Conservation (phyloP, 208 protist genomes). For the Trypanosoma conorhini region DNA sequence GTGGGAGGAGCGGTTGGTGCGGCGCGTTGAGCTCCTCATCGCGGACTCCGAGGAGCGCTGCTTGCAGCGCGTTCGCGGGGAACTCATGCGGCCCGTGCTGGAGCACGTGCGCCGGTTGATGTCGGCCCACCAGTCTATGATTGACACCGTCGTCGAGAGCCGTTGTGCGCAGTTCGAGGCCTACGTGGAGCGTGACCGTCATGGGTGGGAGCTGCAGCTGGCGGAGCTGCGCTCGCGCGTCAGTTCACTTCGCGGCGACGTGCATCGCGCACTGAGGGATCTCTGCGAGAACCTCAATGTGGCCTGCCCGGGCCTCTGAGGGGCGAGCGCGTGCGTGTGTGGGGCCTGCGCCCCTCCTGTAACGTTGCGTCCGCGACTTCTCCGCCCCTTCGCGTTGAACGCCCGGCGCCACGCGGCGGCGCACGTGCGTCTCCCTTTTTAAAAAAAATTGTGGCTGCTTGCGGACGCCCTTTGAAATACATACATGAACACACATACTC, state of each 20-base stretch:
- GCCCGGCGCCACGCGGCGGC: too few species aligned
- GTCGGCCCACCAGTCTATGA: conserved; percentile 66
- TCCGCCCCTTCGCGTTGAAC: not conserved
- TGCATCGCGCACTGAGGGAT: conserved; percentile 66
- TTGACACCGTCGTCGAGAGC: conserved; percentile 63
- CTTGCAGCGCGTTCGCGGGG: conserved; percentile 28
- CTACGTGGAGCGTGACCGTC: conserved; percentile 28
- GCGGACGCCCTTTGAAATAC: too few species aligned
- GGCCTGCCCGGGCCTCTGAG: conserved; percentile 48
- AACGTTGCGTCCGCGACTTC: not conserved
- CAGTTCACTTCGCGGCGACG: conserved; percentile 51
- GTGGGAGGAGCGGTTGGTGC: conserved; percentile 15
- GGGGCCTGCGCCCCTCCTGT: conserved; percentile 6
- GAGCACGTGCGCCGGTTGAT: conserved; percentile 78
- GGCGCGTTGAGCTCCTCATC: conserved; percentile 11
- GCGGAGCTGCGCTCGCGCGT: conserved; percentile 56
- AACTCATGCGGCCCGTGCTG: conserved; percentile 57
- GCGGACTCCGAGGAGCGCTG: conserved; percentile 16
- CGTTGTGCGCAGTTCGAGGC: conserved; percentile 57
- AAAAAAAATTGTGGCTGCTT: too few species aligned
- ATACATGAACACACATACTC: too few species aligned
- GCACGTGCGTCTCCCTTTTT: too few species aligned
- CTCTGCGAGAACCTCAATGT: conserved; percentile 72
- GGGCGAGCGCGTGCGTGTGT: conserved; percentile 12
- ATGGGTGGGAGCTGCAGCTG: conserved; percentile 56